phyloP scores from a whole-genome alignment of 306 rosid species.

The Begonia masoniana region DNA sequence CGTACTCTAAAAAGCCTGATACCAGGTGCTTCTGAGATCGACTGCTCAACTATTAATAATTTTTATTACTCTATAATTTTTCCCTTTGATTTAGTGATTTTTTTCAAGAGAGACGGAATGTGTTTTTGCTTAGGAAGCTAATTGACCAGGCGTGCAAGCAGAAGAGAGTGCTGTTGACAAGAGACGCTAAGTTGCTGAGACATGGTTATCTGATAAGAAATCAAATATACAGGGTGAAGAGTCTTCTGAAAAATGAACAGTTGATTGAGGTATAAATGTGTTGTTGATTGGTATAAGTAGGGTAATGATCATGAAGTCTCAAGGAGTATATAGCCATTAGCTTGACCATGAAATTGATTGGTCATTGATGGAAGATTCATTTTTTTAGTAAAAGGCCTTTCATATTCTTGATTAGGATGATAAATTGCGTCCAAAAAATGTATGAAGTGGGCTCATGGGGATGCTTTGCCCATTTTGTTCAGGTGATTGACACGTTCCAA shows the following conservation, averaged over 20 bases:
- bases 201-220: constrained; percentile 47
- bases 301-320: no score
- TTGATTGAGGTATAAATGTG: constrained; percentile 52
- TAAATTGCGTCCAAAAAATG: no score
- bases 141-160: constrained; percentile 68
- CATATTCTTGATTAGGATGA: no score
- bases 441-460: neutral
- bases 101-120: no score
- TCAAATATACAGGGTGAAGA: constrained; percentile 72
- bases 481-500: constrained; percentile 75
- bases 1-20: constrained; percentile 66
- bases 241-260: constrained; percentile 86
- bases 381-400: no score
- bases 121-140: constrained; percentile 36
- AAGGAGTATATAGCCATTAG: no score
- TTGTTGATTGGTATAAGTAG: no score
- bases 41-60: constrained; percentile 2
- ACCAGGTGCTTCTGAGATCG: constrained; percentile 36
- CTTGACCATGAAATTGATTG: no score
- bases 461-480: constrained; percentile 8
- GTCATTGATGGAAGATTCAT: no score
- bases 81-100: neutral
- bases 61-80: constrained; percentile 2
- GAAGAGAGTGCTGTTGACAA: constrained; percentile 66
- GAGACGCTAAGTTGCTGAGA: constrained; percentile 76